phyloP scores from a whole-genome alignment of 2,329 filamentous ascomycete genomes.

The Grosmannia serpens region DNA sequence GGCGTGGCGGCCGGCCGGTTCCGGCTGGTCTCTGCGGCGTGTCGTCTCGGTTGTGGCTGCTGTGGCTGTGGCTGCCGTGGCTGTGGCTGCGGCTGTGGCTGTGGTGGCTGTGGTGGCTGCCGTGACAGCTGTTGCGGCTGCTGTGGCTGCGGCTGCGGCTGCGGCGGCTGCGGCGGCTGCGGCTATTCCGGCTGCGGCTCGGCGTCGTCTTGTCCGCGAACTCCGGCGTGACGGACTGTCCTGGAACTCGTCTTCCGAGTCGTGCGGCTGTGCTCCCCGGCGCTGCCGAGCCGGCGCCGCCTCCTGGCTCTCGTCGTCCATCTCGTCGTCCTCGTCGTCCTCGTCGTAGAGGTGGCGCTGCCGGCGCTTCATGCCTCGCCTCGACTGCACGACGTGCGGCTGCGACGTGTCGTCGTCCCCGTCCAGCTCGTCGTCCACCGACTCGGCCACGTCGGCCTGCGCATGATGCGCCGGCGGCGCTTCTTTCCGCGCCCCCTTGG shows the following conservation, averaged over 20 bases:
- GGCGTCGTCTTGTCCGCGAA: not conserved
- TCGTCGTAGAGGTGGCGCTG: not conserved
- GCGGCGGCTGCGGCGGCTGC: not conserved
- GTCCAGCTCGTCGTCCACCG: constrained; percentile 3
- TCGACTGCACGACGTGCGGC: not conserved
- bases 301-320: not conserved
- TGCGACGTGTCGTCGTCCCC: not conserved
- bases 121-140: not conserved
- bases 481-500: constrained; percentile 13
- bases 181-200: too few relatives aligned
- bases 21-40: not conserved
- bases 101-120: not conserved
- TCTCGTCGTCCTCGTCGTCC: not conserved
- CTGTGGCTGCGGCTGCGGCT: not conserved
- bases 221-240: not conserved
- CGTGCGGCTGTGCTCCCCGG: not conserved
- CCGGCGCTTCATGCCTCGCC: constrained; percentile 11
- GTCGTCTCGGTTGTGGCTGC: not conserved
- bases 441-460: not conserved
- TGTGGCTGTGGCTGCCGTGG: not conserved
- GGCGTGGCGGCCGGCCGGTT: not conserved
- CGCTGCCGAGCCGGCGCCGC: not conserved
- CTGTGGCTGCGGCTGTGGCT: not conserved
- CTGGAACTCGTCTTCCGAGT: constrained; percentile 3
- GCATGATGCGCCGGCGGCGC: constrained; percentile 5